Base-by-base conservation (phyloP, 192 early-diverging fungal genomes). In the Backusella liffmaniae region DNA sequence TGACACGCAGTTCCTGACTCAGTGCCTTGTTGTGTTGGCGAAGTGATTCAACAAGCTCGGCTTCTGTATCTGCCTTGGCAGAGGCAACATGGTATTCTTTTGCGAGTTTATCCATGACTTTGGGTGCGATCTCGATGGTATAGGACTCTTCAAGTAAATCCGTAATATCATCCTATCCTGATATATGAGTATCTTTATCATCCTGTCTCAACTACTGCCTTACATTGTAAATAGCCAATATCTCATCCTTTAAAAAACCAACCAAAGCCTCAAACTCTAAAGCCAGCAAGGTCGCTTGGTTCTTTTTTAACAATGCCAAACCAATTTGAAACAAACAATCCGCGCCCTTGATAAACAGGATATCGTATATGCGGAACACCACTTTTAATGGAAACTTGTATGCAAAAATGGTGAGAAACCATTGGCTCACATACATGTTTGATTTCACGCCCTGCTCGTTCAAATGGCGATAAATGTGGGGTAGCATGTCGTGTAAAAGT, bases 351-450 rank as follows among this genome's bases (percentile, higher is more conserved):
- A 92, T 94, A 53, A 99, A 91, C 21, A 98, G 86, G 16, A 96
- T 89, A 86, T 99, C 98, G 74, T 93, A 92, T 68, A 99, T 92
- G 4, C 96, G 90, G 78, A 93, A 92, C 5, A 97, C 95, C 46
- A 97, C 82, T 18, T 92, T 87, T 26, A 97, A 85, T 12, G 98
- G 98, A 83, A 99, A 96, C 30, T 94, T 92, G 86, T 97, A 99
- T 1, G 98, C 97, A 88, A 99, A 99, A 79, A 97, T 74, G 10
- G 98, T 99, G 91, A 98, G 94, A 85, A 98, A 96, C 98, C 98
- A 99, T 80, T 96, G 98, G 39, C 95, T 94, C 6, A 96, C 97
- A 74, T 96, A 99, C 96, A 98, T 97, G 72, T 89, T 94, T 8
- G 95, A 88, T 72, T 88, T 84, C 15, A 99, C 88, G 66, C 94